phyloP scores from a whole-genome alignment of 2,329 filamentous ascomycete genomes.

The Pseudogymnoascus sp. region DNA sequence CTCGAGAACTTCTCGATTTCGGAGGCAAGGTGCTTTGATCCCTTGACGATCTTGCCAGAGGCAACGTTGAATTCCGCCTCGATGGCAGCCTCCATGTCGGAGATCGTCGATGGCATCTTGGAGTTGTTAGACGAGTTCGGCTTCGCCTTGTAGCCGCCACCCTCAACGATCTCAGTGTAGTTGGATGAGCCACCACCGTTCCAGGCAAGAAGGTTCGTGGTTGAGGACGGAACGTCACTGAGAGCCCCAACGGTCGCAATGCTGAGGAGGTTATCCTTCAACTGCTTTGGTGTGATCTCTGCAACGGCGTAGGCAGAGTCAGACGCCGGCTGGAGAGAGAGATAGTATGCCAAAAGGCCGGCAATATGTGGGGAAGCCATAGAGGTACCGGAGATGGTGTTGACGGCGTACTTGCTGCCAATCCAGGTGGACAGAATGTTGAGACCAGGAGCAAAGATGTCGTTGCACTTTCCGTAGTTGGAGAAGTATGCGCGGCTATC shows the following conservation, averaged over 20 bases:
- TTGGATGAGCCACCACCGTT: slow-evolving; percentile 94
- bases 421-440: slow-evolving; percentile 99
- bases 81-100: slow-evolving; percentile 54
- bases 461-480: slow-evolving; percentile 99
- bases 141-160: slow-evolving; percentile 61
- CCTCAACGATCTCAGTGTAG: slow-evolving; percentile 73
- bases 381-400: slow-evolving; percentile 98
- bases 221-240: slow-evolving; percentile 73
- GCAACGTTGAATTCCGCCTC: slow-evolving; percentile 49
- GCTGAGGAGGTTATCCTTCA: slow-evolving; percentile 81
- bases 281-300: slow-evolving; percentile 82
- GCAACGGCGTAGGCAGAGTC: slow-evolving; percentile 90
- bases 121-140: slow-evolving; percentile 34
- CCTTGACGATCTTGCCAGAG: slow-evolving; percentile 50
- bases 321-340: slow-evolving; percentile 84
- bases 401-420: slow-evolving; percentile 88
- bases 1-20: slow-evolving; percentile 56
- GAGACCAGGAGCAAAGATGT: slow-evolving; percentile 95
- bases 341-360: slow-evolving; percentile 94
- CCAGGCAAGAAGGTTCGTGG: slow-evolving; percentile 94
- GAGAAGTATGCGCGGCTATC: slow-evolving; percentile 99
- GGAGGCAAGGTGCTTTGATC: slow-evolving; percentile 43
- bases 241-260: slow-evolving; percentile 75
- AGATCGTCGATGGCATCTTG: slow-evolving; percentile 44
- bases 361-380: slow-evolving; percentile 98